Conservation (phyloP, 805 yeast genomes). For the Scheffersomyces lignosus region DNA sequence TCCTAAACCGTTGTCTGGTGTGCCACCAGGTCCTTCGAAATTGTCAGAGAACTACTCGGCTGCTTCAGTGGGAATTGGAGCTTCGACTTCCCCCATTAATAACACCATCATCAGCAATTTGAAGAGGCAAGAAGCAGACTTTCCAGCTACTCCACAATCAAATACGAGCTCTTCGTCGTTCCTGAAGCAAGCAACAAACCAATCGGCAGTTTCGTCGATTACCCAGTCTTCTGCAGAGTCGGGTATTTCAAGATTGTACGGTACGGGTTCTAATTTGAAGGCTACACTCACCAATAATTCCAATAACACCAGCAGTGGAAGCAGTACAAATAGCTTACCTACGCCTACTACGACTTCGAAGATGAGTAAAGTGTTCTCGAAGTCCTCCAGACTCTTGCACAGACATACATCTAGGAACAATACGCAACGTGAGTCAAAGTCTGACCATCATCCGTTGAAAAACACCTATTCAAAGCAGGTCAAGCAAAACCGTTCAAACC, state of each 20-base stretch:
- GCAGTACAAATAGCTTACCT: neutral
- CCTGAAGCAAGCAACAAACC: neutral
- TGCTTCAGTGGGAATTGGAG: slow-evolving; percentile 2
- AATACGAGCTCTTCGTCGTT: neutral
- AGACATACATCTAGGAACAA: slow-evolving; percentile 15
- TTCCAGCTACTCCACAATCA: neutral
- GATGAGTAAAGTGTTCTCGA: slow-evolving; percentile 25
- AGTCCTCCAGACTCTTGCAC: slow-evolving; percentile 28
- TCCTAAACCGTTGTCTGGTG: slow-evolving; percentile 1
- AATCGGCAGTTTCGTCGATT: neutral
- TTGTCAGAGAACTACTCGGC: neutral
- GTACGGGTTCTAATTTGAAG: slow-evolving; percentile 1
- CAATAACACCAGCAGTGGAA: neutral
- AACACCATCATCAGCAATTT: neutral
- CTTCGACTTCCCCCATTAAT: neutral
- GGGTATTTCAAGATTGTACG: neutral
- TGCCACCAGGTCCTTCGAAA: neutral
- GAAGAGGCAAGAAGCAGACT: neutral
- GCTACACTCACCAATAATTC: slow-evolving; percentile 3
- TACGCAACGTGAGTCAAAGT: slow-evolving; percentile 1
- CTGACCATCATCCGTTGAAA: slow-evolving; percentile 18
- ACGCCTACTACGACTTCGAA: slow-evolving; percentile 4
- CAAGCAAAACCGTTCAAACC: slow-evolving; percentile 27
- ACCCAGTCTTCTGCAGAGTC: neutral
- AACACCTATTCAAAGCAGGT: slow-evolving; percentile 34